Percentiles rank a stretch among this genome's conserved stretches.
phyloP scores from a whole-genome alignment of 352 stramenopile species.

The Phytophthora pseudosyringae region DNA sequence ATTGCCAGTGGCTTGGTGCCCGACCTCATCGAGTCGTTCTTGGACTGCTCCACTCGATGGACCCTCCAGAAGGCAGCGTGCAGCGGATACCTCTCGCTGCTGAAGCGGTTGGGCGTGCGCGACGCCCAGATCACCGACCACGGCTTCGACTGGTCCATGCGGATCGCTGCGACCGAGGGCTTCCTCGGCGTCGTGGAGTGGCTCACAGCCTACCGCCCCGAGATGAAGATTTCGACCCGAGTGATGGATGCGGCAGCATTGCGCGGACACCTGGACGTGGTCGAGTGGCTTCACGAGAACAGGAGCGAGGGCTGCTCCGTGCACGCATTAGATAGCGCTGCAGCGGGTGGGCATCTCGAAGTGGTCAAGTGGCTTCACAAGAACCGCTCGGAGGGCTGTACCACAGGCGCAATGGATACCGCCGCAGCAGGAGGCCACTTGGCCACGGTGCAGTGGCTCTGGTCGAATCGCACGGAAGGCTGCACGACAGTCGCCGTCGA shows the following conservation, averaged over 20 bases:
- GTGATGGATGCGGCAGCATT: constrained; percentile 81
- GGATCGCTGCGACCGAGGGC: constrained; percentile 50
- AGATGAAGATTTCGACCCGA: constrained; percentile 41
- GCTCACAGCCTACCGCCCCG: constrained; percentile 41
- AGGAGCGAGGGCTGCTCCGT: constrained; percentile 61
- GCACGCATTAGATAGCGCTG: constrained; percentile 68
- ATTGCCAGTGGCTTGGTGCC: constrained; percentile 46
- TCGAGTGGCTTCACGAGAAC: constrained; percentile 67
- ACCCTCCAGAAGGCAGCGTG: constrained; percentile 64
- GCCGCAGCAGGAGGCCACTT: constrained; percentile 61
- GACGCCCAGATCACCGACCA: constrained; percentile 50
- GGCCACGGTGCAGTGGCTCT: constrained; percentile 59
- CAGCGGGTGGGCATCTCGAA: constrained; percentile 56
- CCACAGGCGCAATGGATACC: constrained; percentile 67
- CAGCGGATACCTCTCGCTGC: constrained; percentile 48
- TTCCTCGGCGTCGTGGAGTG: constrained; percentile 46
- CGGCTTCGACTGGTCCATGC: constrained; percentile 66
- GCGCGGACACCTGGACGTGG: constrained; percentile 53
- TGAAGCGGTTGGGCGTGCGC: constrained; percentile 47
- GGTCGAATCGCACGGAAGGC: constrained; percentile 59
- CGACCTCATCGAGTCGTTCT: constrained; percentile 48
- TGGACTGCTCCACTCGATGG: constrained; percentile 66
- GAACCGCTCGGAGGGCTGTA: constrained; percentile 61
- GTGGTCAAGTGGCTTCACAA: constrained; percentile 66
- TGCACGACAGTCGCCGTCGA: constrained; percentile 72